phyloP scores from a whole-genome alignment of 2,329 filamentous ascomycete genomes.

The Colletotrichum tropicale region DNA sequence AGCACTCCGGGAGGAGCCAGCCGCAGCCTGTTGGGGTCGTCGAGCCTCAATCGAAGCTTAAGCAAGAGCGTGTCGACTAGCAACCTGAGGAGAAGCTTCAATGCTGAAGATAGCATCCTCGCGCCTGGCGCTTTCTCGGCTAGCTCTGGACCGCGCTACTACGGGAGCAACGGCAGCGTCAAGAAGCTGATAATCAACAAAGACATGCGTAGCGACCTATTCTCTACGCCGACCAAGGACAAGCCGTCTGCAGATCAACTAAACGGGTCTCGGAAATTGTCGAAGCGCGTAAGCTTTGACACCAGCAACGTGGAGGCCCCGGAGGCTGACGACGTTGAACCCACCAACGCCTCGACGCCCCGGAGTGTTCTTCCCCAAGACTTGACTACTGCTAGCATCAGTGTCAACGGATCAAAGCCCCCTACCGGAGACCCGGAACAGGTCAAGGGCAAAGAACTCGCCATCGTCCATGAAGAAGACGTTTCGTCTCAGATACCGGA shows the following conservation, averaged over 20 bases:
- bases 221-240: slow-evolving; percentile 63
- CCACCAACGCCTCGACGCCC: not conserved
- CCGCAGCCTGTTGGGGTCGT: slow-evolving; percentile 65
- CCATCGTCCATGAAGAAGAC: slow-evolving; percentile 78
- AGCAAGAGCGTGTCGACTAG: slow-evolving; percentile 89
- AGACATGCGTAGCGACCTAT: slow-evolving; percentile 76
- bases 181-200: slow-evolving; percentile 95
- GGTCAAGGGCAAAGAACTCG: slow-evolving; percentile 75
- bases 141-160: slow-evolving; percentile 66
- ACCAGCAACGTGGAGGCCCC: slow-evolving; percentile 55
- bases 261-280: slow-evolving; percentile 60
- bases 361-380: not conserved
- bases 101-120: slow-evolving; percentile 83
- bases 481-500: slow-evolving; percentile 33
- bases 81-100: slow-evolving; percentile 82
- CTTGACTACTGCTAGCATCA: not conserved
- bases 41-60: slow-evolving; percentile 73
- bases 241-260: slow-evolving; percentile 44
- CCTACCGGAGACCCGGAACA: slow-evolving; percentile 68
- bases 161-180: slow-evolving; percentile 72
- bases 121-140: slow-evolving; percentile 84
- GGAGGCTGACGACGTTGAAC: slow-evolving; percentile 4
- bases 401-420: slow-evolving; percentile 23
- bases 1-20: slow-evolving; percentile 73
- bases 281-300: slow-evolving; percentile 94